phyloP scores from a whole-genome alignment of 2,329 filamentous ascomycete genomes.

The Madurella fahalii region DNA sequence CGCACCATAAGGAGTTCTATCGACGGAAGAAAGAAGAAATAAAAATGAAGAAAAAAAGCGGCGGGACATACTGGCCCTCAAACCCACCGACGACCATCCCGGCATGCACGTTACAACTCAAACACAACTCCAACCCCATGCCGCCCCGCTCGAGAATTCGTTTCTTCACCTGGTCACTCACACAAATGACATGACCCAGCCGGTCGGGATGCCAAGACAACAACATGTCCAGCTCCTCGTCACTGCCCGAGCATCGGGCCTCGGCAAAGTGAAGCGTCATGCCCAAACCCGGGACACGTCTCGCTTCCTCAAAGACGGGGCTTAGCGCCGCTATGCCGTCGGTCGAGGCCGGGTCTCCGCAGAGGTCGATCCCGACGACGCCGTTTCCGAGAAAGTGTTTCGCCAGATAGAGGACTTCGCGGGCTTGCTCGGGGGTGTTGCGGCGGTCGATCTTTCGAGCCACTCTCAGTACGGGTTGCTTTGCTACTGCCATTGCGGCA shows the following conservation, averaged over 20 bases:
- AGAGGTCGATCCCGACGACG: conserved; percentile 73
- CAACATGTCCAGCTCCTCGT: conserved; percentile 59
- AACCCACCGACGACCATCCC: too few relatives aligned
- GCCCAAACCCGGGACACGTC: conserved; percentile 46
- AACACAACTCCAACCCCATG: conserved; percentile 69
- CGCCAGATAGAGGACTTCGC: conserved; percentile 62
- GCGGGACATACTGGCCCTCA: conserved; percentile 49
- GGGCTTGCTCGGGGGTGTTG: conserved; percentile 54
- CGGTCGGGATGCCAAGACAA: conserved; percentile 63
- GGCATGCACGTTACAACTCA: conserved; percentile 77
- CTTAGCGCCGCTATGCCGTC: conserved; percentile 42
- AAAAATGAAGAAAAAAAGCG: too few relatives aligned
- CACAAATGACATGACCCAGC: conserved; percentile 75
- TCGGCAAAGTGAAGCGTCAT: conserved; percentile 80
- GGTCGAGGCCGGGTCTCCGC: too few relatives aligned
- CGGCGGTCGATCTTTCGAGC: conserved; percentile 59
- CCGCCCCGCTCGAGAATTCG: conserved; percentile 50
- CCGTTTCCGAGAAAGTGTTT: conserved; percentile 47
- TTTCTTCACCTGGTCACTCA: conserved; percentile 55
- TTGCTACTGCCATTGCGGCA: too few relatives aligned
- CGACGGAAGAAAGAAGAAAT: background rate
- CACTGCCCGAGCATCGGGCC: conserved; percentile 51
- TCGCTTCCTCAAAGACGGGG: conserved; percentile 55
- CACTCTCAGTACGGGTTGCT: background rate
- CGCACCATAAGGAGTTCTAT: background rate